Evolutionary conservation across 1,284 basidiomycete species (phyloP).

Genomic region (Cryptococcus sp.): DNA sequence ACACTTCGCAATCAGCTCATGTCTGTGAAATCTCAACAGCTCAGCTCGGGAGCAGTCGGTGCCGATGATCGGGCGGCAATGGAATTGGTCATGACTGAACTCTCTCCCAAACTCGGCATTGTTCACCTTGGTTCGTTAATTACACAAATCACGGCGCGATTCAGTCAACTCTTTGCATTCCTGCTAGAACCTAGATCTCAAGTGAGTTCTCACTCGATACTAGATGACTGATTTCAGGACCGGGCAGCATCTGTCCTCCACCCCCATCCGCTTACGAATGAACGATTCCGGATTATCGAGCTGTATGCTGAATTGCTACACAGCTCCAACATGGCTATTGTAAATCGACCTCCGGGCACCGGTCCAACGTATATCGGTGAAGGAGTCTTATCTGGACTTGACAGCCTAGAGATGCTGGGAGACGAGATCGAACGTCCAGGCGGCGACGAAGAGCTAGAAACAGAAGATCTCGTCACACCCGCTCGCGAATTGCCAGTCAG

Average conservation of each 20-base stretch:
- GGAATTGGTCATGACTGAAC: conserved; percentile 76
- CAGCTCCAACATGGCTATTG: conserved; percentile 94
- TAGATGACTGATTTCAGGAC: conserved; percentile 53
- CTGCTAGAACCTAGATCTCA: conserved; percentile 68
- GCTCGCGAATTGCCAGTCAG: conserved; percentile 68
- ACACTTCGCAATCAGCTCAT: conserved; percentile 86
- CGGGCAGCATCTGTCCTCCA: conserved; percentile 68
- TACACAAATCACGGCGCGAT: conserved; percentile 66
- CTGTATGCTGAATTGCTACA: conserved; percentile 95
- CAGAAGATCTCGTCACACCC: conserved; percentile 56
- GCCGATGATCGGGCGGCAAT: conserved; percentile 62
- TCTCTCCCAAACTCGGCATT: conserved; percentile 86
- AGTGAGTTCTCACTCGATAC: conserved; percentile 51
- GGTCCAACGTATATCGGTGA: conserved; percentile 71
- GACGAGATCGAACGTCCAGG: conserved; percentile 60
- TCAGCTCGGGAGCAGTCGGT: conserved; percentile 11
- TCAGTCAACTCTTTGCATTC: conserved; percentile 69
- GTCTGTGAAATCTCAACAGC: conserved; percentile 52
- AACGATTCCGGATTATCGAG: conserved; percentile 95
- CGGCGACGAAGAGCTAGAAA: conserved; percentile 48
- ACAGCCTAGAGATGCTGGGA: conserved; percentile 74
- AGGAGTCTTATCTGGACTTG: conserved; percentile 72
- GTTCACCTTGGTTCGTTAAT: conserved; percentile 86
- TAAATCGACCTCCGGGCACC: conserved; percentile 72
- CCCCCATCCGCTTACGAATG: conserved; percentile 77